These are phyloP conservation scores for Solanum okadae DNA, from an alignment of 257 asterid species.

Conservation along the genomic window DNA sequence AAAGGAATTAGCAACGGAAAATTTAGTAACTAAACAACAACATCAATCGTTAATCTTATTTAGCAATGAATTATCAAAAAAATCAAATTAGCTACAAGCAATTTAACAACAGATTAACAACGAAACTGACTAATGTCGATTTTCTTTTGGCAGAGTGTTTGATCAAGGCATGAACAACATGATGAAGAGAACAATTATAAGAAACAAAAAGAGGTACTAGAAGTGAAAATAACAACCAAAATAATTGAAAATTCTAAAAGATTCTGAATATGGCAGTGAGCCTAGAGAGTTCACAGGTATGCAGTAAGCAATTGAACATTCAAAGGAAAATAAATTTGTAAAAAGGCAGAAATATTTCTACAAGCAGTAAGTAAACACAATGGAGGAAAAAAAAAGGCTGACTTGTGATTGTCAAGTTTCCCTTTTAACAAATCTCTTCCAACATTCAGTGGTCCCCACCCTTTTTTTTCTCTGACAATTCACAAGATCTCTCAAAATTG, in stretches of 20 bases:
- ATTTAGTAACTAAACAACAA: background rate
- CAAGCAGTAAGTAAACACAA: background rate
- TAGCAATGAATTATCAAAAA: background rate
- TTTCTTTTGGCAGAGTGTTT: background rate
- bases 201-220: background rate
- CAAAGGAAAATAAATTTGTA: background rate
- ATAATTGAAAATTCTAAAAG: background rate
- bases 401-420: constrained; percentile 2
- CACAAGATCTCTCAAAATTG: constrained; percentile 1
- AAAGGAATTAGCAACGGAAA: background rate
- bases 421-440: constrained; percentile 2
- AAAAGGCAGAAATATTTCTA: background rate
- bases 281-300: background rate
- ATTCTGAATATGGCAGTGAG: background rate
- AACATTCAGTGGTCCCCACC: background rate
- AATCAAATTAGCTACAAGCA: background rate
- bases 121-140: background rate
- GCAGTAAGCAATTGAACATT: background rate
- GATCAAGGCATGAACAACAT: background rate
- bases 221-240: background rate
- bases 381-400: background rate
- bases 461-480: background rate
- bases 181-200: background rate
- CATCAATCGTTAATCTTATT: background rate
- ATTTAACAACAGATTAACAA: background rate